phyloP scores from a whole-genome alignment of 192 early-diverging fungal species.

The Linderina pennispora region DNA sequence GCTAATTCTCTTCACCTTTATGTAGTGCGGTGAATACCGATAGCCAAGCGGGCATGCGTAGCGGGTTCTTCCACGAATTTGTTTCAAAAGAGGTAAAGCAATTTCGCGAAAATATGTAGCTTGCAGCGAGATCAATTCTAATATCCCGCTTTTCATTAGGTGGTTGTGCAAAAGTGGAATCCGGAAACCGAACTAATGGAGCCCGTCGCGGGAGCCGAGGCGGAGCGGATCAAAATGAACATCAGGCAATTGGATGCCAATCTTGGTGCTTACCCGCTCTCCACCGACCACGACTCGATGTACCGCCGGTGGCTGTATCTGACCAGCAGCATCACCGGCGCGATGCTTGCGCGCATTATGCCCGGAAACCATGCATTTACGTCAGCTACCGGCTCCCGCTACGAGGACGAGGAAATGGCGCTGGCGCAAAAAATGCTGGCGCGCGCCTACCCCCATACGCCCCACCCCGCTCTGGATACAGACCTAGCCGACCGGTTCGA shows the following conservation, averaged over 20 bases:
- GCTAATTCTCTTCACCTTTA: too few species aligned
- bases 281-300: constrained; percentile 49
- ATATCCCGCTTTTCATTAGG: constrained; percentile 38
- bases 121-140: not conserved
- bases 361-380: constrained; percentile 45
- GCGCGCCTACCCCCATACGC: not conserved
- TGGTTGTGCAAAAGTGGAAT: constrained; percentile 80
- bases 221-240: constrained; percentile 57
- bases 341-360: constrained; percentile 39
- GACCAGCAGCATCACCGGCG: constrained; percentile 58
- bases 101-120: too few species aligned
- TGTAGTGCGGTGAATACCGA: constrained; percentile 20
- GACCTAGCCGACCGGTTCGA: constrained; percentile 15
- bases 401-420: constrained; percentile 56
- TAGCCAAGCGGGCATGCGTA: constrained; percentile 47
- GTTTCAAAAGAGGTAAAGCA: constrained; percentile 48
- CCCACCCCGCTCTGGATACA: not conserved
- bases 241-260: constrained; percentile 73
- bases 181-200: constrained; percentile 61
- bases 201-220: constrained; percentile 54
- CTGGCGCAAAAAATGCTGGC: constrained; percentile 11
- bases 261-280: constrained; percentile 77
- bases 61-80: constrained; percentile 77
- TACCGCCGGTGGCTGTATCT: constrained; percentile 75
- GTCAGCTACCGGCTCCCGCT: constrained; percentile 46